phyloP scores from a whole-genome alignment of 352 stramenopile species.

The Lagenidium giganteum region DNA sequence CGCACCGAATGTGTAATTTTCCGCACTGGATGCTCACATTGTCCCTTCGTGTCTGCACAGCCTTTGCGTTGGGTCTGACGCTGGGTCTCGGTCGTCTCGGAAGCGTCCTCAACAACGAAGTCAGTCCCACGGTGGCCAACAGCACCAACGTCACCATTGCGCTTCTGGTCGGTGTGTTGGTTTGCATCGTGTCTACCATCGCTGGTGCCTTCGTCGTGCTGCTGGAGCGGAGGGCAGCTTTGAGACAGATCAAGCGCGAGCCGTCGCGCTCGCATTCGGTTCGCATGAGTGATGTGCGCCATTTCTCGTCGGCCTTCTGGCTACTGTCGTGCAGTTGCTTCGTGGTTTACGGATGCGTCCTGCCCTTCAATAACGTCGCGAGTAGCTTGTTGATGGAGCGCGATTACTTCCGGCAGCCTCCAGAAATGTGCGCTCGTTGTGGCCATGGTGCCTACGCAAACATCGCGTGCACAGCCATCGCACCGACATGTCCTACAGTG shows the following conservation, averaged over 20 bases:
- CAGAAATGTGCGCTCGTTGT: constrained; percentile 24
- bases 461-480: constrained; percentile 36
- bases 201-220: too few species aligned
- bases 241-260: too few species aligned
- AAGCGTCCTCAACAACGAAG: constrained; percentile 74
- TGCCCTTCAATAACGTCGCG: constrained; percentile 85
- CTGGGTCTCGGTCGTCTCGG: constrained; percentile 64
- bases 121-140: constrained; percentile 62
- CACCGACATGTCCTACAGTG: constrained; percentile 22
- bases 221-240: too few species aligned
- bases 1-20: background rate
- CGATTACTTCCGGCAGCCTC: constrained; percentile 41
- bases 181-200: constrained; percentile 40
- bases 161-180: constrained; percentile 55
- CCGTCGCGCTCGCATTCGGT: too few species aligned
- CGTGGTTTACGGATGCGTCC: constrained; percentile 70
- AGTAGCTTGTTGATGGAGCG: constrained; percentile 72
- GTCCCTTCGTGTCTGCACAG: constrained; percentile 9
- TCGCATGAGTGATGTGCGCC: constrained; percentile 34
- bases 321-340: constrained; percentile 59
- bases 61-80: constrained; percentile 75
- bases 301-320: constrained; percentile 74
- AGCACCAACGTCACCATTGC: constrained; percentile 35
- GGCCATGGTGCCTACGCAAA: constrained; percentile 31
- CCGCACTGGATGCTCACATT: background rate